phyloP scores from a whole-genome alignment of 345 rosid genomes.

The Gossypium sturtianum region DNA sequence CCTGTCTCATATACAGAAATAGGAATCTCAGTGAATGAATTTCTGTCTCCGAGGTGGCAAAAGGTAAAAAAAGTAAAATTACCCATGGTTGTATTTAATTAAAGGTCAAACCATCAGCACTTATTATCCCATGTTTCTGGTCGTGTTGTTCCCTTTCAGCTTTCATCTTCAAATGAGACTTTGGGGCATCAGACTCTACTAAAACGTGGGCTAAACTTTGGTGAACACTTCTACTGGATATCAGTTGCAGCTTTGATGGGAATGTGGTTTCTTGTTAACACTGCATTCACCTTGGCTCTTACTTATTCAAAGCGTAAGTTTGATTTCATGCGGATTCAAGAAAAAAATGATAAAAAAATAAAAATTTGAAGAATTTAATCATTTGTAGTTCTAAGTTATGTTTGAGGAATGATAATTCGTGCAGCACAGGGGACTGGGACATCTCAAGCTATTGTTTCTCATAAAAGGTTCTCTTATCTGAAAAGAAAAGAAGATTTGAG shows the following conservation, averaged over 20 bases:
- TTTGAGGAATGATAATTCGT: neutral
- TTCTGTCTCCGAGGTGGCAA: conserved; percentile 49
- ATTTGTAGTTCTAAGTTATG: neutral
- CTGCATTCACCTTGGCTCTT: conserved; percentile 30
- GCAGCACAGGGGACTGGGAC: conserved; percentile 29
- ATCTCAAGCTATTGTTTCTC: conserved; percentile 5
- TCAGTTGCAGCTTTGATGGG: conserved; percentile 37
- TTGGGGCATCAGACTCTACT: conserved; percentile 26
- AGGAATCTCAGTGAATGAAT: conserved; percentile 36
- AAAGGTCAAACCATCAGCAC: neutral
- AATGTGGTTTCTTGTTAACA: conserved; percentile 33
- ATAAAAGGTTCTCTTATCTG: neutral
- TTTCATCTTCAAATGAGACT: conserved; percentile 30
- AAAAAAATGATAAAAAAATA: neutral
- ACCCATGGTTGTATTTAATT: neutral
- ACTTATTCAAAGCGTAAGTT: conserved; percentile 29
- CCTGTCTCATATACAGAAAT: conserved; percentile 40
- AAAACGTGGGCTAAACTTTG: conserved; percentile 27
- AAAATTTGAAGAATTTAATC: neutral
- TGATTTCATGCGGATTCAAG: neutral
- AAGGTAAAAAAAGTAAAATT: conserved; percentile 25
- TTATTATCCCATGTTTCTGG: neutral
- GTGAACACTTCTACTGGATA: conserved; percentile 30
- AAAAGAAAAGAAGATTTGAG: conserved; percentile 33
- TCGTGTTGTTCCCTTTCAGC: conserved; percentile 21